Conservation (phyloP, 768 basidiomycete species). For the Exidia glandulosa region DNA sequence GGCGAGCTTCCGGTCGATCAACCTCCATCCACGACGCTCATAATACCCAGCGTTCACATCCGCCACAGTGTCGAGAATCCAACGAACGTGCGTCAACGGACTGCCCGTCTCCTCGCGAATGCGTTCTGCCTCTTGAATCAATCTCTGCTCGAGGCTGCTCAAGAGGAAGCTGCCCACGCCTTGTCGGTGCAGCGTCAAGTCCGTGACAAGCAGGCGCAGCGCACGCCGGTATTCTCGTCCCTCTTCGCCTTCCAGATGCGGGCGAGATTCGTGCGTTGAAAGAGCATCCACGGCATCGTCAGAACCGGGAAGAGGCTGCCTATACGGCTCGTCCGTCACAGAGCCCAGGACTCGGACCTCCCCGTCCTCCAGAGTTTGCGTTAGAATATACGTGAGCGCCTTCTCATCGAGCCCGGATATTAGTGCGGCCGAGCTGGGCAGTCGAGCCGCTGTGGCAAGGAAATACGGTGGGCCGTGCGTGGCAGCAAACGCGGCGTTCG, state of each 20-base stretch:
- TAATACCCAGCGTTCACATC: neutral
- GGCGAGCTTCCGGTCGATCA: no score
- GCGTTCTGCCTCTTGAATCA: neutral
- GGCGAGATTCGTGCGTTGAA: no score
- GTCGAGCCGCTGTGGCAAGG: neutral
- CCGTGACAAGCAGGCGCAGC: neutral
- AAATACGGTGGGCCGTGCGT: neutral
- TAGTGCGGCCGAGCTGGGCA: neutral
- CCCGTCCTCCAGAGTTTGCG: neutral
- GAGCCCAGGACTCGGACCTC: neutral
- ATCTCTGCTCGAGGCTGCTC: no score
- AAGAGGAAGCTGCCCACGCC: neutral
- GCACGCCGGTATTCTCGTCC: no score
- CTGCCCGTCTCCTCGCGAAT: neutral
- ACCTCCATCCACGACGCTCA: neutral
- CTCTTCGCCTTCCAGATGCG: no score
- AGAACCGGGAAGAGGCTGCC: neutral
- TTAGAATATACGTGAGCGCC: neutral
- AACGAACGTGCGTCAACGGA: neutral
- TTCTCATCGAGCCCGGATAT: neutral
- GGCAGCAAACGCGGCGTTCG: neutral
- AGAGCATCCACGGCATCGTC: no score
- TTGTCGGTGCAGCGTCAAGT: neutral
- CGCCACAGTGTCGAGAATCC: neutral
- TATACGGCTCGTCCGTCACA: neutral